Conservation (phyloP, 108 stramenopile genomes). For the Cyclotella cryptica region DNA sequence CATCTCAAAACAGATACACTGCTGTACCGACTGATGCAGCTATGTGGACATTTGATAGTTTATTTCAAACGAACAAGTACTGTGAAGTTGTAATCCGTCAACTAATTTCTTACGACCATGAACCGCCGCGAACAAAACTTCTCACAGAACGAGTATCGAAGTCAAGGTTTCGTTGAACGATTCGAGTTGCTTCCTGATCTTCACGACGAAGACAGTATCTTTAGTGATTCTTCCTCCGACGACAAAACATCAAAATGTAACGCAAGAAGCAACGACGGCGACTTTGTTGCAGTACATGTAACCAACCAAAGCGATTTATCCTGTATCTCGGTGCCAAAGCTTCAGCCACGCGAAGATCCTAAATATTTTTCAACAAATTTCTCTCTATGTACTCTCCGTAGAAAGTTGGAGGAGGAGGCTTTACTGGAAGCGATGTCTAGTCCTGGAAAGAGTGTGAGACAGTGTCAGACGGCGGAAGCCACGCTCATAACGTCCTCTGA, state of each 20-base stretch:
- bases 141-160: neutral
- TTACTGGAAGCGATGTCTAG: slow-evolving; percentile 30
- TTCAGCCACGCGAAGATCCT: neutral
- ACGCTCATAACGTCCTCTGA: neutral
- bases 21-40: no score
- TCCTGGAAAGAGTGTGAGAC: neutral
- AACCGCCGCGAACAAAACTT: neutral
- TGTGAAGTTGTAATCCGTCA: neutral
- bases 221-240: neutral
- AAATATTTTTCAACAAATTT: neutral
- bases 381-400: neutral
- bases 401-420: slow-evolving; percentile 17
- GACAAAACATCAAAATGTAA: neutral
- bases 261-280: neutral
- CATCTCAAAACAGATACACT: no score
- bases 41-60: neutral
- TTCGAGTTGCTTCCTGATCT: slow-evolving; percentile 23
- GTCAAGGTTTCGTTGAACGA: neutral
- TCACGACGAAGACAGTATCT: slow-evolving; percentile 24
- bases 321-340: neutral
- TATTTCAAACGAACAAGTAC: neutral
- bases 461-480: neutral
- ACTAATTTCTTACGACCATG: neutral
- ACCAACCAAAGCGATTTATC: neutral
- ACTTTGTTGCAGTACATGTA: neutral